Evolutionary conservation across 164 flowering plant genomes (phyloP).

Genomic region (Malania oleifera): DNA sequence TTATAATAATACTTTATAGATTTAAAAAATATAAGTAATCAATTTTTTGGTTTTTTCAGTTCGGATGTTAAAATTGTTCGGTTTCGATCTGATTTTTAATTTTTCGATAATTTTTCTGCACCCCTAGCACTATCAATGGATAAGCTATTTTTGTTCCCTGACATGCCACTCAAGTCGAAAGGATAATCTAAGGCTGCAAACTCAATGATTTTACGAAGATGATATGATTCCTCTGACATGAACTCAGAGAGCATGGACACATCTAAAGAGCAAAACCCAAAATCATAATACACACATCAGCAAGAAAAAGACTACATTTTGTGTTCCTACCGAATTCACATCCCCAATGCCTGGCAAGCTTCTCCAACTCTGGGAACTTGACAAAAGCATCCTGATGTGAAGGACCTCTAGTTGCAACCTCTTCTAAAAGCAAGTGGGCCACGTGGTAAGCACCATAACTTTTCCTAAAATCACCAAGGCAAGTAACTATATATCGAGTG

Average conservation of each 20-base stretch:
- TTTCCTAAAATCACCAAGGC: no score
- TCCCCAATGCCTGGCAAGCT: constrained; percentile 68
- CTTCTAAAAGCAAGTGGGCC: constrained; percentile 78
- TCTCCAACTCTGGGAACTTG: constrained; percentile 82
- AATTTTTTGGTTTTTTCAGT: no score
- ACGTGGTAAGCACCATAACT: constrained; percentile 83
- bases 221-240: constrained; percentile 64
- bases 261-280: constrained; percentile 45
- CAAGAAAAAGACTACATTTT: constrained; percentile 82
- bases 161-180: constrained; percentile 17
- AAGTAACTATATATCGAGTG: no score
- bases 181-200: constrained; percentile 59
- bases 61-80: no score
- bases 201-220: constrained; percentile 85
- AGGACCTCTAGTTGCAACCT: constrained; percentile 40
- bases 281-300: constrained; percentile 80
- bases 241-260: constrained; percentile 33
- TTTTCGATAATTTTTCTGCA: no score
- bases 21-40: no score
- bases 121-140: constrained; percentile 3
- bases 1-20: no score
- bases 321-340: constrained; percentile 65
- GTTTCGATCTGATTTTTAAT: no score
- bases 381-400: constrained; percentile 41
- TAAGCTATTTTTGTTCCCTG: constrained; percentile 18